Evolutionary conservation across 371 early-diverging fungal species (phyloP).

Genomic region (Mucor plumbeus): DNA sequence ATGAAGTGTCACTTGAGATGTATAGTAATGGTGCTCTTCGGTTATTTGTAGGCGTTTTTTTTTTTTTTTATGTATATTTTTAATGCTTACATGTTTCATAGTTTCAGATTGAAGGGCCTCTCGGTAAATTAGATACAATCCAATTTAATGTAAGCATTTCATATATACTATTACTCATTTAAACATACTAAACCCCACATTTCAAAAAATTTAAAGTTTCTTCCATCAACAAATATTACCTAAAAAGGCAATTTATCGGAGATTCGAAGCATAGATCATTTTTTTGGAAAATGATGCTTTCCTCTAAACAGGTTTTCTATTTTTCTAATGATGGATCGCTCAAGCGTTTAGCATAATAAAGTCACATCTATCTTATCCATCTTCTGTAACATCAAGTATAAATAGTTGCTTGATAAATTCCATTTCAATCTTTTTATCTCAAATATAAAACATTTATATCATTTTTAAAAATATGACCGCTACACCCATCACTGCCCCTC

Average conservation of each 20-base stretch:
- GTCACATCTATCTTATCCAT: conserved; percentile 33
- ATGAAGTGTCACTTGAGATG: conserved; percentile 43
- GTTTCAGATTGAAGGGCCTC: conserved; percentile 33
- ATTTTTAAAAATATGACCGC: conserved; percentile 12
- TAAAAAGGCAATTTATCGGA: conserved; percentile 30
- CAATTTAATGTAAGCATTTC: conserved; percentile 36
- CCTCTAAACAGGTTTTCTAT: not conserved
- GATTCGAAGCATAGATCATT: conserved; percentile 18
- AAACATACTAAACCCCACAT: not conserved
- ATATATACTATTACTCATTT: not conserved
- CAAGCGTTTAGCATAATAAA: conserved; percentile 10
- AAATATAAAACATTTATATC: conserved; percentile 20
- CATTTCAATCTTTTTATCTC: conserved; percentile 9
- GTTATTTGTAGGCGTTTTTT: conserved; percentile 36
- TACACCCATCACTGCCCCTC: conserved; percentile 42
- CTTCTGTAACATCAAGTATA: conserved; percentile 17
- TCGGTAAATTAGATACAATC: conserved; percentile 19
- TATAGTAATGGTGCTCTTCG: conserved; percentile 36
- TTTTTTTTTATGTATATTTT: not conserved
- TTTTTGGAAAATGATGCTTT: not conserved
- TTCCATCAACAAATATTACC: conserved; percentile 28
- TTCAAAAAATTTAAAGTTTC: conserved; percentile 11
- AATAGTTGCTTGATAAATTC: conserved; percentile 9
- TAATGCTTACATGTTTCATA: not conserved
- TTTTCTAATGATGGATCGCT: not conserved